Evolutionary conservation across 2,329 filamentous ascomycete genomes (phyloP), one percentile per base, ranked within the genome.

Genomic region (Mycogone perniciosa): DNA sequence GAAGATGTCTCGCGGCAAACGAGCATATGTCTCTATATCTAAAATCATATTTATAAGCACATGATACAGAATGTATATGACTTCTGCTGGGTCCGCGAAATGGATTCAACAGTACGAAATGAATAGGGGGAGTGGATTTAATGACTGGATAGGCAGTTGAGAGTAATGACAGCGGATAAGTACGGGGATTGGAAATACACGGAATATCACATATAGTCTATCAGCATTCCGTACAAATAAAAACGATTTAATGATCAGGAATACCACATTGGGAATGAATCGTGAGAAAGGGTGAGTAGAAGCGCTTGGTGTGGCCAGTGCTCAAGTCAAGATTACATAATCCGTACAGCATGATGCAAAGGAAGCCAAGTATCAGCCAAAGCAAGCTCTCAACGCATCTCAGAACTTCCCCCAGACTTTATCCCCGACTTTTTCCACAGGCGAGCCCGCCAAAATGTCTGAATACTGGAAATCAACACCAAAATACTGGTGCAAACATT

Each of bases 391-490:
- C 10, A 42, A 9, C 26, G 20, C 30, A 11, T 11, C 4, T 27
- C 42, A 29, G 20, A 46, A 30, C 44, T 29, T 10, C 6, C 13
- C 20, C 11, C 4, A 27, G 6, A 33, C 42, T 20, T 20, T n/a
- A 31, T 10, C 29, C 8, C 42, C 7, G 7, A 33, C 31, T 11
- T 35, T n/a, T 9, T 7, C 5, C 8, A 20, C 7, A 13, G 27
- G 1, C 10, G 30, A 20, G 20, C 4, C 11, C 31, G 20, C 30
- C 31, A 50, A 10, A 44, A 97, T 99, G 93, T 85, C 93, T 0
- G 93, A 97, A 76, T 95, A 96, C 72, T 97, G 93, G 93, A 97
- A 97, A 68, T 96, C 92, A 20, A 96, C 91, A 67, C 91, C 91
- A 5, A 92, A 86, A 66, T 95, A 95, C 73, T 97, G 91, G 90